Evolutionary conservation across 495 filamentous ascomycete genomes (phyloP).

Genomic region (Aspergillus heteromorphus): DNA sequence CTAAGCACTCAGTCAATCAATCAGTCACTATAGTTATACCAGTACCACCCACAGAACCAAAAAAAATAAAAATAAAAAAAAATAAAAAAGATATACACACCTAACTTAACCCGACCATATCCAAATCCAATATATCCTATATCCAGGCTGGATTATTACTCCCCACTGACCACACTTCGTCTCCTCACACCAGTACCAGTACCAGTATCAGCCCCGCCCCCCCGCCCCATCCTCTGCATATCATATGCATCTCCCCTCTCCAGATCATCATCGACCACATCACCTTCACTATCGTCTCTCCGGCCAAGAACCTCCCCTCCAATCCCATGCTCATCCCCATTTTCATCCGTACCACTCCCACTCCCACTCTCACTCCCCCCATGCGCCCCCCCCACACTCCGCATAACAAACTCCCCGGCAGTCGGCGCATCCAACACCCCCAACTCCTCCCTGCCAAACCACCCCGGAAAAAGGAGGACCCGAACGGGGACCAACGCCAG

Average conservation of each 20-base stretch:
- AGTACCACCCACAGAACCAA: no score
- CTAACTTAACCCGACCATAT: not conserved
- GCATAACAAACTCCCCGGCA: conserved; percentile 80
- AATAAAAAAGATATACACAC: no score
- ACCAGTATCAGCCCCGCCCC: no score
- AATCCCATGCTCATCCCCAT: conserved; percentile 2
- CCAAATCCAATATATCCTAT: not conserved
- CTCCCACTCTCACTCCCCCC: conserved; percentile 31
- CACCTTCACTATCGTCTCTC: conserved; percentile 16
- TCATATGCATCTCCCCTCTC: conserved; percentile 38
- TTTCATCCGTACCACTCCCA: conserved; percentile 14
- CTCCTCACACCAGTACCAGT: conserved; percentile 25
- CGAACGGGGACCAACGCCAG: conserved; percentile 72
- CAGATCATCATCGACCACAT: conserved; percentile 32
- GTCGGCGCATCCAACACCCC: conserved; percentile 69
- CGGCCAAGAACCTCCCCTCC: conserved; percentile 13
- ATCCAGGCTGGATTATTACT: not conserved
- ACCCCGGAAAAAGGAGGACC: conserved; percentile 64
- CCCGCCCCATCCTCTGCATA: conserved; percentile 23
- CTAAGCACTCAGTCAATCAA: no score
- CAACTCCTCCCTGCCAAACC: conserved; percentile 66
- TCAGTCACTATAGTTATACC: no score
- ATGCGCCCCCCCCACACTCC: conserved; percentile 70
- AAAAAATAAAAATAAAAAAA: no score
- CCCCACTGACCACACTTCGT: conserved; percentile 8